Evolutionary conservation across 2,329 filamentous ascomycete genomes (phyloP), one percentile per base, ranked within the genome.

Genomic region (Xylaria sp.): DNA sequence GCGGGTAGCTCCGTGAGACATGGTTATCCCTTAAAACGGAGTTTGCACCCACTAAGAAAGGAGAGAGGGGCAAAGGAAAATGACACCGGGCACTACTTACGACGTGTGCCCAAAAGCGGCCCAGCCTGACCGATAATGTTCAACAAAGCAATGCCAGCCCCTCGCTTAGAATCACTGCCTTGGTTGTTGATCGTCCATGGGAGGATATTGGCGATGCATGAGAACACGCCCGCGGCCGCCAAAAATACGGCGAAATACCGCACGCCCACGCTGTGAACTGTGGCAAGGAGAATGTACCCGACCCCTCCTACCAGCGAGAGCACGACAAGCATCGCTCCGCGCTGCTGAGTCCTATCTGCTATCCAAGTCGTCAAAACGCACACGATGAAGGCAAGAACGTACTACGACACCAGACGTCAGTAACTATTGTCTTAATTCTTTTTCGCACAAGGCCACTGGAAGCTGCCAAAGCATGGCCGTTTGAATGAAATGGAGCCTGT

Each of bases 181-280:
- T 92, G 90, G 76, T 92, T 92, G 77, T 92, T 89, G 41, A 90
- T 79, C 18, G 76, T 77, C 91, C 91, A 93, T 0, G 91, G 89
- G 18, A 93, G 82, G 25, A 91, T 89, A 73, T 92, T 90, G 1
- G 87, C 86, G 70, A 93, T 91, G 18, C 85, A 85, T 0, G 91
- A 88, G 75, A 93, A 94, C 41, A 91, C 85, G 12, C 89, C 89
- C 1, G 83, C 84, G 0, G 89, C 86, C 5, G 88, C 88, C 76
- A 85, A 75, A 73, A 80, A 84, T 4, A 84, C 80, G 10, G 81
- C 82, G 1, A 79, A 76, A 66, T 85, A 85, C 3, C 82, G 79
- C 23, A 80, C 77, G 1, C 72, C 81, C 0, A 79, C 77, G 65
- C 73, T 65, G 50, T 81, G 82, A 34, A 86, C 85, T 0, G 87